Percentiles rank a stretch among this genome's conserved stretches.
Evolutionary conservation across 2,329 filamentous ascomycete species (phyloP).

Genomic region (Hypoxylon sp.): DNA sequence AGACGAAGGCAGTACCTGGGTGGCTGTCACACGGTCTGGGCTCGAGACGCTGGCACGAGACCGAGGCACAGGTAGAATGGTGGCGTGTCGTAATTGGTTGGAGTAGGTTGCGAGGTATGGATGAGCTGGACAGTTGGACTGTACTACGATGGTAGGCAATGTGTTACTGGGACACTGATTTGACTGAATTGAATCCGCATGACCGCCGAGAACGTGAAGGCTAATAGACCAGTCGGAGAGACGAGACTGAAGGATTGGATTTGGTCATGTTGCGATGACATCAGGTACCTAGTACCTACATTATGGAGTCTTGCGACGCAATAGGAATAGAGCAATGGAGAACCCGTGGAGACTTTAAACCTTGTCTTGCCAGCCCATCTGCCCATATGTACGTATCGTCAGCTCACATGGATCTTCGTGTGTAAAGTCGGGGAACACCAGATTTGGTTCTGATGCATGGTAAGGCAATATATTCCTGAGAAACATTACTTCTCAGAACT

Average conservation of each 20-base stretch:
- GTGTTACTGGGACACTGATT: slow-evolving; percentile 13
- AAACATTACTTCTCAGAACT: too few relatives aligned
- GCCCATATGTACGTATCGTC: neutral
- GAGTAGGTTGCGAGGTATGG: slow-evolving; percentile 4
- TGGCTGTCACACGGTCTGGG: slow-evolving; percentile 38
- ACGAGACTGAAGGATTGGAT: slow-evolving; percentile 9
- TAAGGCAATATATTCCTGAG: too few relatives aligned
- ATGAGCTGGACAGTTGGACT: slow-evolving; percentile 26
- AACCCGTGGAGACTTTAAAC: slow-evolving; percentile 15
- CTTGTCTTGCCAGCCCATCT: neutral
- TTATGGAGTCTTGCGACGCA: slow-evolving; percentile 13
- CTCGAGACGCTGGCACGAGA: slow-evolving; percentile 35
- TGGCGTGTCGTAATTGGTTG: slow-evolving; percentile 41
- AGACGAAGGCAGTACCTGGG: slow-evolving; percentile 17
- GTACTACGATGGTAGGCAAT: slow-evolving; percentile 20
- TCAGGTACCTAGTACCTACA: too few relatives aligned
- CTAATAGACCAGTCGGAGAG: slow-evolving; percentile 23
- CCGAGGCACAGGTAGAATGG: slow-evolving; percentile 34
- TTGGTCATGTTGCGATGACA: slow-evolving; percentile 36
- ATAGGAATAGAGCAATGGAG: slow-evolving; percentile 23
- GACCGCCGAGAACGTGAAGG: slow-evolving; percentile 13
- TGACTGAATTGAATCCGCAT: slow-evolving; percentile 28
- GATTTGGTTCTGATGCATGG: too few relatives aligned
- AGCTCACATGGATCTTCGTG: neutral
- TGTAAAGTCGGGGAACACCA: neutral